These are phyloP conservation scores for Phylloporus sp. DNA, from an alignment of 768 basidiomycete species.

Conservation along the genomic window DNA sequence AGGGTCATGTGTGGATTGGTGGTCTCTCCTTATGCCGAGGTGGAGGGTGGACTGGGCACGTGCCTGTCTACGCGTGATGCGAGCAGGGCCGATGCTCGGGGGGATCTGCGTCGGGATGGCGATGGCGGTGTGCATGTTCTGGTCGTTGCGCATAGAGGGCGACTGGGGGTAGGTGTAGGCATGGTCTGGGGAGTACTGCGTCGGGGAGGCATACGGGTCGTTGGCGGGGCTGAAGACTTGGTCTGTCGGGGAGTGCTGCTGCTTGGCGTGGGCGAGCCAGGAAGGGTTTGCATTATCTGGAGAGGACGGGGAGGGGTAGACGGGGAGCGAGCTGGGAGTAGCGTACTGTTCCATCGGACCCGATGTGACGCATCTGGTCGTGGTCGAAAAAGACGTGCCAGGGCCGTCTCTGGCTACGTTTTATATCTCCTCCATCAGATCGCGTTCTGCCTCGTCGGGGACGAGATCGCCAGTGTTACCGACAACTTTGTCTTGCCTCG, in stretches of 20 bases:
- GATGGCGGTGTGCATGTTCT: constrained; percentile 25
- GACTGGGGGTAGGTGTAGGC: constrained; percentile 31
- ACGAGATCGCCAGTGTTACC: constrained; percentile 5
- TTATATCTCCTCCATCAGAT: constrained; percentile 25
- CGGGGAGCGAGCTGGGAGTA: constrained; percentile 25
- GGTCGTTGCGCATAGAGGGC: constrained; percentile 27
- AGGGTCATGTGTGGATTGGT: constrained; percentile 21
- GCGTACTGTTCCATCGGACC: constrained; percentile 33
- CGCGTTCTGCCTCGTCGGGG: neutral
- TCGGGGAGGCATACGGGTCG: constrained; percentile 31
- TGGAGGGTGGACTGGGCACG: constrained; percentile 33
- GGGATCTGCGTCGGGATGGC: constrained; percentile 40
- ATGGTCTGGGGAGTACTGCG: constrained; percentile 23
- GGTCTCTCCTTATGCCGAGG: constrained; percentile 32
- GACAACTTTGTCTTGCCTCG: constrained; percentile 24
- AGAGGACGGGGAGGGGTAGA: constrained; percentile 29
- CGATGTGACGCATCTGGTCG: constrained; percentile 36
- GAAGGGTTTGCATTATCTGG: constrained; percentile 28
- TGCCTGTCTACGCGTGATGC: constrained; percentile 46
- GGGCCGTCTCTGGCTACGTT: constrained; percentile 24
- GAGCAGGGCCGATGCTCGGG: constrained; percentile 51
- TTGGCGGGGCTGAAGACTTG: constrained; percentile 36
- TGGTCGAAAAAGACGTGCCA: constrained; percentile 31
- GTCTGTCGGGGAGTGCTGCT: constrained; percentile 20
- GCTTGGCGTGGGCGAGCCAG: constrained; percentile 23